Evolutionary conservation across 495 filamentous ascomycete species (phyloP).

Genomic region (Penicillium robsamsonii): DNA sequence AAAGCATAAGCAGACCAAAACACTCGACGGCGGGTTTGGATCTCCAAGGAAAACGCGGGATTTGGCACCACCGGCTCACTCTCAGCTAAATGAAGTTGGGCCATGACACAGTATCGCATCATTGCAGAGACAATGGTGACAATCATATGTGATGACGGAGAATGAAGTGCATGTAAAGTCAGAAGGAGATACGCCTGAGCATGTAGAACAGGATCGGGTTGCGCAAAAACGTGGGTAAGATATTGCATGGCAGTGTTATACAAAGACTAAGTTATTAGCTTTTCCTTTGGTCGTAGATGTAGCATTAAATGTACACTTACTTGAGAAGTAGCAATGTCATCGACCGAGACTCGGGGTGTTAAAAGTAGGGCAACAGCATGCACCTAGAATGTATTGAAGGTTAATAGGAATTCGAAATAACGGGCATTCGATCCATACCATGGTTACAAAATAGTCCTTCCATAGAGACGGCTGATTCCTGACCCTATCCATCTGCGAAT

Average conservation of each 20-base stretch:
- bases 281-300: neutral
- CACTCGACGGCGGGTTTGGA: conserved; percentile 24
- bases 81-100: conserved; percentile 16
- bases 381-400: conserved; percentile 6
- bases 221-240: conserved; percentile 14
- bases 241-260: conserved; percentile 19
- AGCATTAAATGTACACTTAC: neutral
- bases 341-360: conserved; percentile 19
- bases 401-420: neutral
- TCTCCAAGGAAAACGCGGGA: conserved; percentile 7
- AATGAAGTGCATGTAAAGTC: conserved; percentile 27
- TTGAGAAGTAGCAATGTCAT: conserved; percentile 21
- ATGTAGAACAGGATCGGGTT: conserved; percentile 19
- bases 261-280: conserved; percentile 9
- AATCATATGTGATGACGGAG: conserved; percentile 25
- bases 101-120: conserved; percentile 24
- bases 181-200: conserved; percentile 25
- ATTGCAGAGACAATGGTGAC: conserved; percentile 22
- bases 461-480: conserved; percentile 10
- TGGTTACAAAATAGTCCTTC: conserved; percentile 22
- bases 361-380: conserved; percentile 23
- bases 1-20: conserved; percentile 29
- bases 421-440: conserved; percentile 7
- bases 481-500: neutral
- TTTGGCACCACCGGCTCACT: conserved; percentile 6